Base-by-base conservation (phyloP, 768 basidiomycete species). In the Suillus alpinus region DNA sequence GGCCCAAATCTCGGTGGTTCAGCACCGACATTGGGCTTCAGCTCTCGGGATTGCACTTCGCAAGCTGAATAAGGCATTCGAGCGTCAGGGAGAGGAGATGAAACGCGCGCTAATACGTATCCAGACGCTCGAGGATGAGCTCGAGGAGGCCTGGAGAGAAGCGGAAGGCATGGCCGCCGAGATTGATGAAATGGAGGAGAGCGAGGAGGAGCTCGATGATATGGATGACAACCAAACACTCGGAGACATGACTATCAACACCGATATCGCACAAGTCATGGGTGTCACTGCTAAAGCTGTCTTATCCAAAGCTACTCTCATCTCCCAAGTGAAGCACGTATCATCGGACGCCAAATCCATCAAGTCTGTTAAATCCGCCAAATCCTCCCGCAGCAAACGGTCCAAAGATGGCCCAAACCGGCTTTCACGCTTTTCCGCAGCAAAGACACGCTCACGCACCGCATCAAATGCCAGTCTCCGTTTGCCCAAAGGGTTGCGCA, bases 141-240 rank as follows among this genome's bases (percentile, higher is more conserved):
- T 92, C 26, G 85, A 88, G 52, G 92, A 93, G 57, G 92, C 91
- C 0, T 93, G 92, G 92, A 80, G 80, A 51, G 86, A 87, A 61
- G 92, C 90, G 2, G 87, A 91, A 66, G 83, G 82, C 44, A 77
- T 92, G 65, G 92, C 91, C 1, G 71, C 77, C 56, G 88, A 92
- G 69, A 80, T 92, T 67, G 90, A 93, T 69, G 84, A 84, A 46
- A 70, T 85, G 56, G 84, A 87, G 57, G 72, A 62, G 4, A 69
- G 64, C 16, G 64, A 69, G 29, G 75, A 67, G 26, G 68, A 62
- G 41, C 59, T 64, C 32, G 67, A 69, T 16, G 69, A 68, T 8
- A 55, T 62, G 41, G 73, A 75, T 47, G 71, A 75, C 49, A 72
- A 69, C 41, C 63, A 62, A 1, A 66, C 66, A 0, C 61, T 73